These are phyloP conservation scores for Rhamnella rubrinervis DNA, from an alignment of 331 rosid genomes.

Conservation along the genomic window DNA sequence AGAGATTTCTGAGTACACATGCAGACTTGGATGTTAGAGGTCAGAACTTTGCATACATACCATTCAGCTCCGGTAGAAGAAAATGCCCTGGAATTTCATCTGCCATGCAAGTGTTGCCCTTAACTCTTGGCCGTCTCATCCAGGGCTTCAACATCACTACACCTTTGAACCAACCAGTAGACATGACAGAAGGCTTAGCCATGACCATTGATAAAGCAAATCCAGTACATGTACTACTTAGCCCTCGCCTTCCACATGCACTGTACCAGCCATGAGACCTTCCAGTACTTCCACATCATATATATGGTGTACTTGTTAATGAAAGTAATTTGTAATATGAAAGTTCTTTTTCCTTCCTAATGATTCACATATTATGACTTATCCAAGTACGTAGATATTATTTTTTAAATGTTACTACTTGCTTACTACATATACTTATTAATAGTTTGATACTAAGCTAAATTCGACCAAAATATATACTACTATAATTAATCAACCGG, in stretches of 20 bases:
- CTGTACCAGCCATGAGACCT: slow-evolving; percentile 17
- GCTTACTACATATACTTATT: no score
- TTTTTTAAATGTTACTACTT: no score
- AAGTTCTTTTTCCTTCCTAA: no score
- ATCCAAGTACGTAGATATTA: no score
- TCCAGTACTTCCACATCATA: no score
- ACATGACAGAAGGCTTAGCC: slow-evolving; percentile 46
- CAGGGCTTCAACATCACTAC: slow-evolving; percentile 48
- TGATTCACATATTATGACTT: no score
- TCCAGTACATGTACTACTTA: slow-evolving; percentile 21
- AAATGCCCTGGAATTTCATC: slow-evolving; percentile 39
- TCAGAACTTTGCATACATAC: slow-evolving; percentile 30
- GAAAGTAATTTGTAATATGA: no score
- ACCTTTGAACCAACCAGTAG: slow-evolving; percentile 18
- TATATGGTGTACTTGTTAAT: no score
- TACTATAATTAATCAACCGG: no score
- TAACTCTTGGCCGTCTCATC: slow-evolving; percentile 42
- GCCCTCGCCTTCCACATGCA: slow-evolving; percentile 36
- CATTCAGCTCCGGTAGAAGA: slow-evolving; percentile 53
- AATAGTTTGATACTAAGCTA: no score
- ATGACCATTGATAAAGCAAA: slow-evolving; percentile 37
- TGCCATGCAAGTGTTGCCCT: slow-evolving; percentile 38
- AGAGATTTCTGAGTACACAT: slow-evolving; percentile 35
- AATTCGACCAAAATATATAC: no score
- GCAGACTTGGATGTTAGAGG: slow-evolving; percentile 10